Evolutionary conservation across 2,329 filamentous ascomycete genomes (phyloP), one percentile per base, ranked within the genome.

Genomic region (Clarireedia paspali): DNA sequence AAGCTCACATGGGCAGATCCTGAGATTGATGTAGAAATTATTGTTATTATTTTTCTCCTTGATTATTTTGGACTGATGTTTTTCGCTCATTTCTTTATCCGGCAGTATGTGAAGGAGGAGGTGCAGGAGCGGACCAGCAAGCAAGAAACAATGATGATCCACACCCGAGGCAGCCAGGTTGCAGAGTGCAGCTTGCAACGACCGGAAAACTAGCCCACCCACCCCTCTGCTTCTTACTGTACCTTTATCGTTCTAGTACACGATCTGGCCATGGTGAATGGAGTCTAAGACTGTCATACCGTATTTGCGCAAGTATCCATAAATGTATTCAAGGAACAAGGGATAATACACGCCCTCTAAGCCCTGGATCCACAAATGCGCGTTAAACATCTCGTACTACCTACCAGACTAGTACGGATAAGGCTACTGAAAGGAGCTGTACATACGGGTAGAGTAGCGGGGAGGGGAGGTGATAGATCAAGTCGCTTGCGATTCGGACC

Each of bases 1-100:
- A 60, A 57, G 61, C 61, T 64, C 62, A 65, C 63, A 64, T 63
- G 64, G 57, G 47, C 61, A 59, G 20, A 44, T 52, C 58, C 60
- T 53, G 62, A 58, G 20, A 7, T 42, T 42, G 60, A 61, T 61
- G 39, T 7, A 42, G 15, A 42, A 42, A 17, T 17, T 17, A 42
- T 4, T 42, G 3, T 42, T 42, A 42, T 42, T 42, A 34, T 34
- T 34, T 12, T 34, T 9, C 30, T 12, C 30, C 10, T 5, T 34
- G 10, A 9, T 14, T 34, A 14, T 34, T 34, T 34, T 34, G 30
- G 30, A 34, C n/a, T 15, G 39, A 7, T 42, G 3, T 20, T 42
- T 42, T 20, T 42, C 15, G 39, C 39, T 20, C 9, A 17, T 42
- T 42, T 42, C n/a, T 20, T 6, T 17, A 14, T n/a, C 15, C 9